These are phyloP conservation scores for Mucor circinelloides DNA, from an alignment of 371 early-diverging fungal species.

Conservation along the genomic window DNA sequence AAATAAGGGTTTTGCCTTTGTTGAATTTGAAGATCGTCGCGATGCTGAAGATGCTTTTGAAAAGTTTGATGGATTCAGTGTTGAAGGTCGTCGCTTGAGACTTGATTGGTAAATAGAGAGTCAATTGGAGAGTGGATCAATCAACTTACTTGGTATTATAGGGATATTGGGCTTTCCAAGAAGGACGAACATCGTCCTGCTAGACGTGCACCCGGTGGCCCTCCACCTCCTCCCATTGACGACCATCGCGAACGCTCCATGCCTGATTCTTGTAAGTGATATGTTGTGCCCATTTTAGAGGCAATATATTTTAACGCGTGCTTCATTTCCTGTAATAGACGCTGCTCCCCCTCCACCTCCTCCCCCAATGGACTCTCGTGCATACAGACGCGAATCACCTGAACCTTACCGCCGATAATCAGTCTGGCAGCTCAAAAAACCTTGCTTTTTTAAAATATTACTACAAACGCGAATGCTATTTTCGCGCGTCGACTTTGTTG, in stretches of 20 bases:
- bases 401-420: conserved; percentile 46
- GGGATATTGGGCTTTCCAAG: conserved; percentile 72
- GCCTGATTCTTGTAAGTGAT: conserved; percentile 36
- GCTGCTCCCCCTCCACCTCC: conserved; percentile 33
- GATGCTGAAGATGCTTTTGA: conserved; percentile 80
- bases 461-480: not conserved
- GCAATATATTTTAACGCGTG: not conserved
- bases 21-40: conserved; percentile 74
- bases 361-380: conserved; percentile 39
- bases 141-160: conserved; percentile 3
- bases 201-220: conserved; percentile 22
- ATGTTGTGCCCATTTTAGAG: not conserved
- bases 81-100: conserved; percentile 75
- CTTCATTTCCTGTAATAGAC: conserved; percentile 8
- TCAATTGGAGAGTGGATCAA: not conserved
- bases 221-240: conserved; percentile 27
- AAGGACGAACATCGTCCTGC: conserved; percentile 56
- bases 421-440: not conserved
- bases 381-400: conserved; percentile 43
- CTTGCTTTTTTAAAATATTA: not conserved
- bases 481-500: conserved; percentile 7
- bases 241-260: conserved; percentile 28
- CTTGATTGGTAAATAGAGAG: conserved; percentile 63
- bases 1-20: conserved; percentile 85
- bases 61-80: conserved; percentile 70